Evolutionary conservation across 495 filamentous ascomycete genomes (phyloP).

Genomic region (Polyplosphaeria fusca): DNA sequence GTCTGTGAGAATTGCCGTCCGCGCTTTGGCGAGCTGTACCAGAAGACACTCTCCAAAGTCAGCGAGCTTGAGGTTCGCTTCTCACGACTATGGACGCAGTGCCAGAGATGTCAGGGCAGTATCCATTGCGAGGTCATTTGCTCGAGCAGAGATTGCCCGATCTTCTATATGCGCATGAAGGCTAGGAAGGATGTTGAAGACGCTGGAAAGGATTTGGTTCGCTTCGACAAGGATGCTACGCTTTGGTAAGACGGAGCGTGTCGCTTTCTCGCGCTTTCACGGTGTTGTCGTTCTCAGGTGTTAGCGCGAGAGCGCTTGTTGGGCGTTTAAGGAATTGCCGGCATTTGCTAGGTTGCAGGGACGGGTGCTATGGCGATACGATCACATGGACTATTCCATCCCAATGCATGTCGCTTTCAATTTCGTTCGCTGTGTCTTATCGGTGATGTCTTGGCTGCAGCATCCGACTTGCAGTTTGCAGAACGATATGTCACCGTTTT

Average conservation of each 20-base stretch:
- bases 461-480: no score
- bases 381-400: no score
- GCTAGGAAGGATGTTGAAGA: slow-evolving; percentile 99
- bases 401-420: no score
- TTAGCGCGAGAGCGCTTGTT: no score
- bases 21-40: slow-evolving; percentile 87
- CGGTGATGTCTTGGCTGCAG: no score
- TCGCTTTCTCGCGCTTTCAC: no score
- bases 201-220: slow-evolving; percentile 78
- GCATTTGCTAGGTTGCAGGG: no score
- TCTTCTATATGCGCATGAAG: slow-evolving; percentile 99
- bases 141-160: slow-evolving; percentile 91
- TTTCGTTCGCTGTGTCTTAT: no score
- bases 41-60: slow-evolving; percentile 80
- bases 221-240: slow-evolving; percentile 81
- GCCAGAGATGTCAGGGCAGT: slow-evolving; percentile 94
- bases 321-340: no score
- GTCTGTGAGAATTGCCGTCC: slow-evolving; percentile 83
- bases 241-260: slow-evolving; percentile 56
- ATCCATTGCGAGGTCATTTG: slow-evolving; percentile 98
- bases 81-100: slow-evolving; percentile 94
- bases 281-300: no score
- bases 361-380: no score
- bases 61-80: slow-evolving; percentile 92
- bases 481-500: no score